A percentile compares a stretch with the other conserved stretches of the same genome.
Conservation (phyloP, 225 moss, liverwort and hornwort genomes). For the Ulota crispa region DNA sequence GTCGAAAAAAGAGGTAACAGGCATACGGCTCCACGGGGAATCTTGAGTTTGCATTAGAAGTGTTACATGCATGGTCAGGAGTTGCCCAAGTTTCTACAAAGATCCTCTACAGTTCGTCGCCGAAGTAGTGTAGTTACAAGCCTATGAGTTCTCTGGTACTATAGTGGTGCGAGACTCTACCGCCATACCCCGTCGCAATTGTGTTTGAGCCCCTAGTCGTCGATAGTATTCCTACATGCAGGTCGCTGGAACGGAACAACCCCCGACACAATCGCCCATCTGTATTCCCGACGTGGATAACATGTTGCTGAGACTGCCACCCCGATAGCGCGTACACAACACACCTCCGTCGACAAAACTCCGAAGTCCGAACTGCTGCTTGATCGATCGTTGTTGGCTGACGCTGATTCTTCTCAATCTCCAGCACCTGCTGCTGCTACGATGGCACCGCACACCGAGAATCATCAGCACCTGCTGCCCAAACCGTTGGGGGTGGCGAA, state of each 20-base stretch:
- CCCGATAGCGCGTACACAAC: conserved; percentile 33
- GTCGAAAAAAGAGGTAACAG: background rate
- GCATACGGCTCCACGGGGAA: background rate
- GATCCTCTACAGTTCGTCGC: conserved; percentile 42
- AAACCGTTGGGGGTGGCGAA: conserved; percentile 21
- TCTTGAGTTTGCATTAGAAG: background rate
- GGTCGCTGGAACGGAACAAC: conserved; percentile 52
- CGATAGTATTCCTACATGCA: conserved; percentile 42
- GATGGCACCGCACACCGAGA: conserved; percentile 49
- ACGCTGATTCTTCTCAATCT: conserved; percentile 25
- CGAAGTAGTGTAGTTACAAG: conserved; percentile 9
- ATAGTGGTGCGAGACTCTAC: background rate
- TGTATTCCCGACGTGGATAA: conserved; percentile 41
- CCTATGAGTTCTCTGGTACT: background rate
- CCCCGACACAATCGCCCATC: conserved; percentile 11
- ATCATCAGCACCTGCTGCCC: conserved; percentile 15
- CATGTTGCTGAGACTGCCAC: conserved; percentile 65
- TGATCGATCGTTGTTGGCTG: conserved; percentile 27
- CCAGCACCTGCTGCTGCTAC: conserved; percentile 14
- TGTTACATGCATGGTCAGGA: conserved; percentile 25
- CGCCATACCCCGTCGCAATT: conserved; percentile 21
- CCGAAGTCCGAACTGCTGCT: background rate
- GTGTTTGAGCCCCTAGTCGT: background rate
- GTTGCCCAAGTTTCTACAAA: conserved; percentile 33
- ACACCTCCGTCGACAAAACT: background rate